Percentiles rank a stretch among this genome's conserved stretches.
phyloP scores from a whole-genome alignment of 192 early-diverging fungal genomes.

The Mortierella hygrophila region DNA sequence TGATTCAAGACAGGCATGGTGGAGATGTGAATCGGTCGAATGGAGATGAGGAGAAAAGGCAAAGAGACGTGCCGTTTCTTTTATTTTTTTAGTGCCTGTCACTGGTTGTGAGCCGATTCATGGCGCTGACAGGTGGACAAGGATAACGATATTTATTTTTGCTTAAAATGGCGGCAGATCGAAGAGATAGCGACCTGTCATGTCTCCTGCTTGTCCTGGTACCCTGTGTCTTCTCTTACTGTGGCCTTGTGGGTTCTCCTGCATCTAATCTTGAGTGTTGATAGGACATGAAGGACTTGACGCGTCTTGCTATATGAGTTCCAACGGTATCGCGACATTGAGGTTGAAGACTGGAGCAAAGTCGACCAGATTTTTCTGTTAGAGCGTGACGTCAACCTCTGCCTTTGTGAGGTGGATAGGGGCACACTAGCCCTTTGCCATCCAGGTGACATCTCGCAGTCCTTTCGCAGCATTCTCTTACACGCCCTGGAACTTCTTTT shows the following conservation, averaged over 20 bases:
- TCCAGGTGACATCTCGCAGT: slow-evolving; percentile 9
- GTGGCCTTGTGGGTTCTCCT: background rate
- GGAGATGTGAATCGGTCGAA: background rate
- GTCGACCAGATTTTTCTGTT: background rate
- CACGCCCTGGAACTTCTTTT: background rate
- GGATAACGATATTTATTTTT: background rate
- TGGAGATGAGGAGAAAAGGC: background rate
- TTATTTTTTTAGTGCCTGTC: background rate
- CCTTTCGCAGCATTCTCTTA: background rate
- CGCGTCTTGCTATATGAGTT: background rate
- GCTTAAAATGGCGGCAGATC: background rate
- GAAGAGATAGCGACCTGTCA: background rate
- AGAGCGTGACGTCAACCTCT: background rate
- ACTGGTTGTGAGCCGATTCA: background rate
- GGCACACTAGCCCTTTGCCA: background rate
- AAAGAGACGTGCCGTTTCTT: background rate
- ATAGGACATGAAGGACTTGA: background rate
- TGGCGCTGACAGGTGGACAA: background rate
- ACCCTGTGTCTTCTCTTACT: background rate
- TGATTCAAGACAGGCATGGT: slow-evolving; percentile 39
- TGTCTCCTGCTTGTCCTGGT: background rate
- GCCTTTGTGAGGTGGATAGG: background rate
- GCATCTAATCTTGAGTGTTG: background rate
- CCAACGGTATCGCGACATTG: background rate
- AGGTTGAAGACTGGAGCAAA: background rate